Percentiles rank a stretch among this genome's conserved stretches.
phyloP scores from a whole-genome alignment of 805 yeast species.

The Barnettozyma sp. region DNA sequence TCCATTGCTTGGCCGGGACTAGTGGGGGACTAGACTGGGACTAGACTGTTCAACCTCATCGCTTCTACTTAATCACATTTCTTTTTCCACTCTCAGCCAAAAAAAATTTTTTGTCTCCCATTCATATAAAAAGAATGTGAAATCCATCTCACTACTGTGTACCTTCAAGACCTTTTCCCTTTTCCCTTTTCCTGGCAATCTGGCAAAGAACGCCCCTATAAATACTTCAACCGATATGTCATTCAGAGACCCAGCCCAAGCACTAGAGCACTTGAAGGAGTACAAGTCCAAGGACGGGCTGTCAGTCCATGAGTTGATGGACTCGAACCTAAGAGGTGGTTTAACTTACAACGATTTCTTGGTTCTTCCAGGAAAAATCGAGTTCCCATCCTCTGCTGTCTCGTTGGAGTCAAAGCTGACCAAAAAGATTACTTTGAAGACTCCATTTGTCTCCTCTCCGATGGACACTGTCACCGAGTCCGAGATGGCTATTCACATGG shows the following conservation, averaged over 20 bases:
- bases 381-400: conserved; percentile 76
- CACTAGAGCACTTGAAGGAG: conserved; percentile 56
- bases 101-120: conserved; percentile 4
- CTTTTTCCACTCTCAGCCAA: conserved; percentile 2
- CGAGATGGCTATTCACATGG: conserved; percentile 98
- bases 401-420: conserved; percentile 81
- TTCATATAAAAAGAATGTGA: conserved; percentile 3
- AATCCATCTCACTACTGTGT: too few species aligned
- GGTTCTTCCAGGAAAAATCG: conserved; percentile 90
- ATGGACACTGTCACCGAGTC: conserved; percentile 99
- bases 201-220: conserved; percentile 23
- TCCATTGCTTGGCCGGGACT: too few species aligned
- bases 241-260: conserved; percentile 45
- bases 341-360: conserved; percentile 95
- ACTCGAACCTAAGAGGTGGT: conserved; percentile 88
- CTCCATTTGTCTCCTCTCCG: conserved; percentile 96
- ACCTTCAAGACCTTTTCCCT: conserved; percentile 1
- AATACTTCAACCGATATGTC: conserved; percentile 20
- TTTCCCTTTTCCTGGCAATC: conserved; percentile 25
- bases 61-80: conserved; percentile 4
- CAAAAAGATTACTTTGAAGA: conserved; percentile 81
- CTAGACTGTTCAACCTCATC: too few species aligned
- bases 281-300: conserved; percentile 81
- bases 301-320: conserved; percentile 77
- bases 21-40: too few species aligned